Base-by-base conservation (phyloP, 106 monocot genomes). In the Platanthera zijinensis region DNA sequence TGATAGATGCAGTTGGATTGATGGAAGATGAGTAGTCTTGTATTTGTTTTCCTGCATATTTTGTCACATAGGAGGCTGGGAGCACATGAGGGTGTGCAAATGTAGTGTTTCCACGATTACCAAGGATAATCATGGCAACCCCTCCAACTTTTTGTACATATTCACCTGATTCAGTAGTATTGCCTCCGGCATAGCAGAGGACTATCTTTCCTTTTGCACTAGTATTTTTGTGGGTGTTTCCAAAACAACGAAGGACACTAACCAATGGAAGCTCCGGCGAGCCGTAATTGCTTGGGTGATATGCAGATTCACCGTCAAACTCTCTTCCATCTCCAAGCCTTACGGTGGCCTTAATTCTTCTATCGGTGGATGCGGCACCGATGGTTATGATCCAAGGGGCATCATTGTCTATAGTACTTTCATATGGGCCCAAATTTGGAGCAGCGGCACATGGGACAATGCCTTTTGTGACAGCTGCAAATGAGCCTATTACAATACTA, bases 331-430 rank as follows among this genome's bases (percentile, higher is more conserved):
- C 70, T 6, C 81, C 84, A n/a, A 86, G 76, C 52, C 49, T 50
- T 57, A 89, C 83, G 2, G 74, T 76, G 0, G 79, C 61, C 48
- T 50, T 63, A 18, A 89, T 78, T 47, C 47, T 74, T 48, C 89
- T 75, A 45, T 86, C 85, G 21, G 73, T 86, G 50, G 89, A 78
- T 84, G 78, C 79, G 6, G 86, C 89, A 2, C 77, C 86, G 5
- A 86, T 86, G 14, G 89, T 89, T 57, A 89, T 80, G 48, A 86
- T 47, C 86, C 89, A 89, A 17, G 89, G 89, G 10, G 89, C 89
- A 21, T 86, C 86, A 52, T 89, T 89, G 4, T 39, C 32, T 8
- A 89, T 45, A 22, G 64, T 54, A 13, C 67, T 71, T 11, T n/a
- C 6, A 10, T 4, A 1, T 8, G 89, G 86, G 8, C 89, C 89